Base-by-base conservation (phyloP, 1,139 yeast species). In the Candida tropicalis region DNA sequence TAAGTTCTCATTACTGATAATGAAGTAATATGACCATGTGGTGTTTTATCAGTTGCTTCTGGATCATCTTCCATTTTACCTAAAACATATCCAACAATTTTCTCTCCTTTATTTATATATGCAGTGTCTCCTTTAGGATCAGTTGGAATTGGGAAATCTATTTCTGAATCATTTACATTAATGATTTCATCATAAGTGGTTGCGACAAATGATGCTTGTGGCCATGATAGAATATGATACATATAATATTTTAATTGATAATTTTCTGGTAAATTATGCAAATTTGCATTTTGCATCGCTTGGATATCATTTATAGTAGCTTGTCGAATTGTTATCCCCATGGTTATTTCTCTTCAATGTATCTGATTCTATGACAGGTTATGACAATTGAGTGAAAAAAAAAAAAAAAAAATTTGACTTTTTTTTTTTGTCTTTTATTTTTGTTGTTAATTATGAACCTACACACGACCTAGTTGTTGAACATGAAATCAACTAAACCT, bases 1-100 rank as follows among this genome's bases (percentile, higher is more conserved):
- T 91, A 93, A 2, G 96, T 85, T 65, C 99, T 80, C 96, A 90
- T 88, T 41, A 95, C 99, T 44, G 96, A 84, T 46, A 93, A 70
- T 23, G 97, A 88, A 0, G 99, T 93, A 52, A 93, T 83, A 68
- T 93, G 99, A 0, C 98, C 99, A 60, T 89, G 95, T 9, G 93
- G 91, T 7, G 85, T 79, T 47, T 77, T 79, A 46, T 82, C 87
- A 33, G 74, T 80, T 2, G 84, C 81, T 16, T 83, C 87, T 32
- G 90, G 89, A 56, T 89, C 96, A 61, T 95, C 99, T 56, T 93
- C 97, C 96, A 93, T 88, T 63, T 93, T 93, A 2, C 96, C 96
- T 53, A 93, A 74, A 4, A 89, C 98, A 60, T 93, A 95, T 4
- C 99, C 99, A 28, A 93, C 95, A 38, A 93, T 77, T 53, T 88